Evolutionary conservation across 2,329 filamentous ascomycete genomes (phyloP).

Genomic region (Aspergillus sp.): DNA sequence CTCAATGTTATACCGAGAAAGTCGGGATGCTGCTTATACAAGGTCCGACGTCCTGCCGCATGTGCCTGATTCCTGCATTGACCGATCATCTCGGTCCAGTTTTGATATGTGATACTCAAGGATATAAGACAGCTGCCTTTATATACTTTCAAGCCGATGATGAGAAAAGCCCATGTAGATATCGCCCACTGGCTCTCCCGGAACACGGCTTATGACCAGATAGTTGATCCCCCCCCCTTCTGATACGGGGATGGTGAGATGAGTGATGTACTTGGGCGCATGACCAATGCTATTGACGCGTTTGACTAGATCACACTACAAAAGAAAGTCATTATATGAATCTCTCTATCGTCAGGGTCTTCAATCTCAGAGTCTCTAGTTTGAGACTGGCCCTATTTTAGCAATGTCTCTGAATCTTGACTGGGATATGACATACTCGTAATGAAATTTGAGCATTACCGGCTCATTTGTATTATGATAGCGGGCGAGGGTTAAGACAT

Average conservation of each 20-base stretch:
- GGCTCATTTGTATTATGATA: background rate
- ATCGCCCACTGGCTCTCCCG: background rate
- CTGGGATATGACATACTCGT: background rate
- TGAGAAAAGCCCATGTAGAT: background rate
- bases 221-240: background rate
- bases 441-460: slow-evolving; percentile 1
- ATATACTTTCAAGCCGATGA: background rate
- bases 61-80: background rate
- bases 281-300: background rate
- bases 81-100: too few relatives aligned
- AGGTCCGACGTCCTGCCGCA: background rate
- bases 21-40: background rate
- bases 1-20: background rate
- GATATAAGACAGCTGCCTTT: background rate
- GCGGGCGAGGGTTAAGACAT: background rate
- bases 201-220: background rate
- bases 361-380: background rate
- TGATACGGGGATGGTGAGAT: background rate
- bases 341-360: background rate
- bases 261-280: background rate
- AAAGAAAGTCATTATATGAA: background rate
- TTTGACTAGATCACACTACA: background rate
- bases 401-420: background rate
- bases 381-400: background rate
- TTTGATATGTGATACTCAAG: background rate